Evolutionary conservation across 148 eudicot genomes (phyloP), one percentile per base, ranked within the genome.

Genomic region (Nyssa sinensis): DNA sequence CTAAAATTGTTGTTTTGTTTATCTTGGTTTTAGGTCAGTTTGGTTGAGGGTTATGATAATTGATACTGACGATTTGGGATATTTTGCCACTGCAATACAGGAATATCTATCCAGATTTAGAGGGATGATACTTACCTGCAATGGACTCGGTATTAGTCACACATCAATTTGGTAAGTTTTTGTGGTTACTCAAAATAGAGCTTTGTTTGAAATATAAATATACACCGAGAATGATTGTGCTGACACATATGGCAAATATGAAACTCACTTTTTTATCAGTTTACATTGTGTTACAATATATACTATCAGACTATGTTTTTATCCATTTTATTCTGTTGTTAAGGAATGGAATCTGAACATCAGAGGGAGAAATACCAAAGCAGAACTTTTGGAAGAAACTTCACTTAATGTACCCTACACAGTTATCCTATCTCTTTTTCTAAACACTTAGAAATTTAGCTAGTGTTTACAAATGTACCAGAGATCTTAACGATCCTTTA

Each of bases 121-220:
- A 77, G 90, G 90, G 75, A 87, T 87, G 90, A 87, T 87, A 71
- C 84, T 87, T 47, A 84, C 88, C 62, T 84, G 88, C 79, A 87
- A 87, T 70, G 88, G 89, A 53, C 92, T 88, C 75, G 92, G 92
- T 35, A 84, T 88, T 55, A 80, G 81, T 73, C 86, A 84, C 67
- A 64, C 86, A 1, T 69, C 86, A 75, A 71, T 78, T 27, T 79
- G 85, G 88, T 85, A 59, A 66, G 79, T 70, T 37, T 53, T n/a
- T 61, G 23, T 34, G 10, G 30, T 47, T 24, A 13, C 19, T 34
- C 68, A n/a, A 64, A 34, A 37, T 35, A 7, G 35, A n/a, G 23
- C 35, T 34, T 65, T 2, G 1, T 65, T 65, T 31, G 41, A 21
- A 64, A 6, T 14, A 16, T 33, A 3, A 28, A 64, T 23, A 7